Evolutionary conservation across 1,284 basidiomycete species (phyloP).

Genomic region (Trametes pubescens): DNA sequence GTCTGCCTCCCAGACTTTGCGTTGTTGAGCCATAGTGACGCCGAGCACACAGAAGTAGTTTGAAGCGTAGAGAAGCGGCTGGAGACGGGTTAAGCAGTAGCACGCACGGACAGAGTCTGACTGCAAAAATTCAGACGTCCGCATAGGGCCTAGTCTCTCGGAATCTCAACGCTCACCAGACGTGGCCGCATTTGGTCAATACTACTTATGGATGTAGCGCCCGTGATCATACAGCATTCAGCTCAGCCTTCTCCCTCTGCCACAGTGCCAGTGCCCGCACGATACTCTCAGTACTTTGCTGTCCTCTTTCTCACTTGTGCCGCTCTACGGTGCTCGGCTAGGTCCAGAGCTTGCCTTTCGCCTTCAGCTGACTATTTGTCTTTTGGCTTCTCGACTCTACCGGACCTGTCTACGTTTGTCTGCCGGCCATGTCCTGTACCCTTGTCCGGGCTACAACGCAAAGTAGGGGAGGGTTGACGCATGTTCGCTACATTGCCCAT

Average conservation of each 20-base stretch:
- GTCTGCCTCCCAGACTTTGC: slow-evolving; percentile 74
- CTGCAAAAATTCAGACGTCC: slow-evolving; percentile 15
- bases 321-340: no score
- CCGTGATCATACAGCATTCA: no score
- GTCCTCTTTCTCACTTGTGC: no score
- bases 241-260: no score
- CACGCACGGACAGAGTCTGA: neutral
- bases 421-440: neutral
- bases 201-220: neutral
- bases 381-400: no score
- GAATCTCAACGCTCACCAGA: neutral
- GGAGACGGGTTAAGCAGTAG: neutral
- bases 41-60: neutral
- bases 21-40: slow-evolving; percentile 63
- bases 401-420: no score
- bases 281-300: no score
- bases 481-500: neutral
- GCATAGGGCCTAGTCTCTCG: slow-evolving; percentile 2
- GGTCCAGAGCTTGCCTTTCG: no score
- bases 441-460: neutral
- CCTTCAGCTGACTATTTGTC: no score
- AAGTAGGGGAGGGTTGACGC: neutral
- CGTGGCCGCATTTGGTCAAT: slow-evolving; percentile 1
- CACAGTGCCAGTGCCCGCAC: no score
- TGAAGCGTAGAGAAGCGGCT: no score